These are phyloP conservation scores for Cladosporium cucumerinum DNA, from an alignment of 2,329 filamentous ascomycete genomes.

Conservation along the genomic window DNA sequence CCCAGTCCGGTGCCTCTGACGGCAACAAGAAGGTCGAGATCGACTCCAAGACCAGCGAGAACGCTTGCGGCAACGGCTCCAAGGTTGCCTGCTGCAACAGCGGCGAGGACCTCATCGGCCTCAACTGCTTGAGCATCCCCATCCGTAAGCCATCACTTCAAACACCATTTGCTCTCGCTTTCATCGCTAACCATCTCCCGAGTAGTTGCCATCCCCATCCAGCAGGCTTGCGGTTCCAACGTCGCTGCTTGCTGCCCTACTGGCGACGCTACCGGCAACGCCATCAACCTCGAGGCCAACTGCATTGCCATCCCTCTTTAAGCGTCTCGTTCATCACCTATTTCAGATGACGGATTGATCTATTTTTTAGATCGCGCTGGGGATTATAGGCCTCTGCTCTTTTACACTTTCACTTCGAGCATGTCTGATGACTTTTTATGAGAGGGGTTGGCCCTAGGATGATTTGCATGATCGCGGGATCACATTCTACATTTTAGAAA, in stretches of 20 bases:
- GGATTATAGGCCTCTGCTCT: slow-evolving; percentile 14
- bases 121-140: slow-evolving; percentile 9
- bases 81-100: slow-evolving; percentile 9
- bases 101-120: slow-evolving; percentile 9
- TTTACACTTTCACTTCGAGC: slow-evolving; percentile 1
- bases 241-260: slow-evolving; percentile 14
- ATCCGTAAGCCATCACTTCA: not conserved
- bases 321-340: not conserved
- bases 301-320: slow-evolving; percentile 15
- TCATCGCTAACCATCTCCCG: not conserved
- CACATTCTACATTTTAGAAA: not conserved
- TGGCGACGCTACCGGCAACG: slow-evolving; percentile 6
- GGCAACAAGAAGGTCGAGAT: not conserved
- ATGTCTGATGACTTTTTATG: slow-evolving; percentile 4
- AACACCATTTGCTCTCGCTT: not conserved
- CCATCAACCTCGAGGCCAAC: slow-evolving; percentile 13
- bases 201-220: slow-evolving; percentile 14
- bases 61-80: slow-evolving; percentile 4
- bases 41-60: not conserved
- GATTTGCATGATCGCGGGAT: not conserved
- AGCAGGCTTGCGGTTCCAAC: slow-evolving; percentile 16
- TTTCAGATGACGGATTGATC: not conserved
- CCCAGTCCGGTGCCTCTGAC: slow-evolving; percentile 3
- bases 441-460: not conserved
- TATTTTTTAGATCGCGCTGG: not conserved